phyloP scores from a whole-genome alignment of 176 grass and related monocot genomes.

The Oryza rufipogon region DNA sequence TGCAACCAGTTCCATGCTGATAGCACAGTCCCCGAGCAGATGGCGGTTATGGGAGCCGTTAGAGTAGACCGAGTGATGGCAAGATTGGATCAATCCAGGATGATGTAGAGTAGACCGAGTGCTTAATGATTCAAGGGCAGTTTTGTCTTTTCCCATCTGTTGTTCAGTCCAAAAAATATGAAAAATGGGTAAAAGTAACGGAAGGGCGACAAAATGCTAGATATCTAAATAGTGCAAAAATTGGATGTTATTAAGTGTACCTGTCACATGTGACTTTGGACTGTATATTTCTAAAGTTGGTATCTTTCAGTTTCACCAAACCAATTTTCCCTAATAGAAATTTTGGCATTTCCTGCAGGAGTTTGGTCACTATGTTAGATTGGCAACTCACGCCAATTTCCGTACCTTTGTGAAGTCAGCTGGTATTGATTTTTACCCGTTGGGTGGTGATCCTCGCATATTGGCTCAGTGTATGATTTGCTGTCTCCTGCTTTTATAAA shows the following conservation, averaged over 20 bases:
- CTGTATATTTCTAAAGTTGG: neutral
- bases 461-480: slow-evolving; percentile 85
- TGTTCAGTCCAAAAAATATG: neutral
- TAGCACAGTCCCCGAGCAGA: neutral
- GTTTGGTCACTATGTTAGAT: slow-evolving; percentile 95
- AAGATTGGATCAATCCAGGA: neutral
- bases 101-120: neutral
- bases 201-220: neutral
- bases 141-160: neutral
- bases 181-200: neutral
- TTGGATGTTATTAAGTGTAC: neutral
- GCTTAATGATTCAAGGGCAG: neutral
- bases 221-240: neutral
- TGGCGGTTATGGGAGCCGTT: neutral
- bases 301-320: neutral
- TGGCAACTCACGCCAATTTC: slow-evolving; percentile 98
- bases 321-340: neutral
- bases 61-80: neutral
- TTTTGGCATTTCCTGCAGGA: slow-evolving; percentile 61
- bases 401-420: slow-evolving; percentile 84
- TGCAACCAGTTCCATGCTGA: neutral
- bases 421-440: slow-evolving; percentile 94
- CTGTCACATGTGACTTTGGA: neutral
- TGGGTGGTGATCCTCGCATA: slow-evolving; percentile 91
- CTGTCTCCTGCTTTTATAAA: slow-evolving; percentile 33